A percentile compares a stretch with the other conserved stretches of the same genome.
phyloP scores from a whole-genome alignment of 208 protist genomes.

The Leishmania martiniquensis region DNA sequence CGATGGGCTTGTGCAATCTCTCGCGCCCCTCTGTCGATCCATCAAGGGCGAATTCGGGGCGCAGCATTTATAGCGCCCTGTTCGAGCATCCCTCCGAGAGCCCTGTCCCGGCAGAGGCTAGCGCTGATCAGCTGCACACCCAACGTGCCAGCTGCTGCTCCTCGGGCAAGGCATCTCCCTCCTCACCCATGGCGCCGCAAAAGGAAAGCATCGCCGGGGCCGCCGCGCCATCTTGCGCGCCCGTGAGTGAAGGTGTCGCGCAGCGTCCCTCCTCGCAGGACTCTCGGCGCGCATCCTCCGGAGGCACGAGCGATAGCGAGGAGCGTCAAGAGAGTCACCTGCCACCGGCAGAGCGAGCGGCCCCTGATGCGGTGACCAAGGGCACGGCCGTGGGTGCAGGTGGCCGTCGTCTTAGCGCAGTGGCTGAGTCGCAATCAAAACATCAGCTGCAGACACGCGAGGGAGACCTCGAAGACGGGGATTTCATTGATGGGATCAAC shows the following conservation, averaged over 20 bases:
- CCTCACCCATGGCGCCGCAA: conserved; percentile 5
- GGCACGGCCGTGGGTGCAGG: not conserved
- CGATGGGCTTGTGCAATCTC: not conserved
- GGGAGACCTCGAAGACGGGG: not conserved
- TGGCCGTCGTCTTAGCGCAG: not conserved
- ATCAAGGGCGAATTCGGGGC: not conserved
- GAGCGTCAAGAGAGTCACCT: not conserved
- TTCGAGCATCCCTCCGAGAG: not conserved
- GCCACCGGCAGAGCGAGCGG: not conserved
- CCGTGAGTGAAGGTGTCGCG: not conserved
- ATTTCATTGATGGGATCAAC: not conserved
- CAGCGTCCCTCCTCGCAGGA: not conserved
- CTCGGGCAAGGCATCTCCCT: not conserved
- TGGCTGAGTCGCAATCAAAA: not conserved
- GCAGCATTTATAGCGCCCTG: conserved; percentile 3
- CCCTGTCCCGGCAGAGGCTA: not conserved
- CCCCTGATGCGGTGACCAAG: not conserved
- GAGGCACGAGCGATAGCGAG: not conserved
- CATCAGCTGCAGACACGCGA: not conserved
- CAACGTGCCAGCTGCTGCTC: not conserved
- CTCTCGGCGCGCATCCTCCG: not conserved
- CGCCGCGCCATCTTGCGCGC: not conserved
- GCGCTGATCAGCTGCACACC: not conserved
- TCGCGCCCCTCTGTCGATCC: not conserved
- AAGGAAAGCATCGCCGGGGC: not conserved